Evolutionary conservation across 2,329 filamentous ascomycete species (phyloP).

Genomic region (Davidsoniella neocaledoniae): DNA sequence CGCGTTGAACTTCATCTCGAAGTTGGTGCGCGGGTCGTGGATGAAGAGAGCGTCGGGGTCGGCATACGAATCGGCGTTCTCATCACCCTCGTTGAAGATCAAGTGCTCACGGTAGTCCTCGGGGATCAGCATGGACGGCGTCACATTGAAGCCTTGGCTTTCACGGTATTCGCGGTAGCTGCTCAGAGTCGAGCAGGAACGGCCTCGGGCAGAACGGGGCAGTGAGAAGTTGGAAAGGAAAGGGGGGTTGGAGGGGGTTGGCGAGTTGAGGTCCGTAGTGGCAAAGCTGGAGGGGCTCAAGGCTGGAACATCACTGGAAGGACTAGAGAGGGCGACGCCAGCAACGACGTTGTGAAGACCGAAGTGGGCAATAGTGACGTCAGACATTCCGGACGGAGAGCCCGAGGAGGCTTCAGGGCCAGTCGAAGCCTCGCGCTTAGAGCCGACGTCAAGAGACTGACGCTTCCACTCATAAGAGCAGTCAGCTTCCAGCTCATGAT

Average conservation of each 20-base stretch:
- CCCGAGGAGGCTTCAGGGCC: conserved; percentile 1
- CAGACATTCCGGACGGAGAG: background rate
- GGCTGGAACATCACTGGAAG: conserved; percentile 26
- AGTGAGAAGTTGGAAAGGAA: conserved; percentile 35
- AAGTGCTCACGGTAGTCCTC: conserved; percentile 29
- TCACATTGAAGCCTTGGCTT: conserved; percentile 40
- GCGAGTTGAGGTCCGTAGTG: conserved; percentile 24
- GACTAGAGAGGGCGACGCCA: conserved; percentile 7
- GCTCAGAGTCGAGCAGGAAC: conserved; percentile 30
- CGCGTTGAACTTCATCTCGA: conserved; percentile 10
- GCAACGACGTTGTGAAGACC: conserved; percentile 12
- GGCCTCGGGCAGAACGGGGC: conserved; percentile 25
- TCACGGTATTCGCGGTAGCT: conserved; percentile 36
- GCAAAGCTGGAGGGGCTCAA: conserved; percentile 32
- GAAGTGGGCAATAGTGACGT: conserved; percentile 18
- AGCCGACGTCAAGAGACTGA: conserved; percentile 30
- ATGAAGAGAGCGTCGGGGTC: conserved; percentile 13
- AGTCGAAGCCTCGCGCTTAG: conserved; percentile 13
- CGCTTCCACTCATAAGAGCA: conserved; percentile 51
- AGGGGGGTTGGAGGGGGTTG: conserved; percentile 25
- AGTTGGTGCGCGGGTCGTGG: conserved; percentile 13
- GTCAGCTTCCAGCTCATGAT: conserved; percentile 49
- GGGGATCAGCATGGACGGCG: conserved; percentile 46
- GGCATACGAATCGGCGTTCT: conserved; percentile 11
- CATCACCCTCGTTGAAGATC: conserved; percentile 10